Evolutionary conservation across 768 basidiomycete genomes (phyloP), one percentile per base, ranked within the genome.

Genomic region (Rhizopogon rudus): DNA sequence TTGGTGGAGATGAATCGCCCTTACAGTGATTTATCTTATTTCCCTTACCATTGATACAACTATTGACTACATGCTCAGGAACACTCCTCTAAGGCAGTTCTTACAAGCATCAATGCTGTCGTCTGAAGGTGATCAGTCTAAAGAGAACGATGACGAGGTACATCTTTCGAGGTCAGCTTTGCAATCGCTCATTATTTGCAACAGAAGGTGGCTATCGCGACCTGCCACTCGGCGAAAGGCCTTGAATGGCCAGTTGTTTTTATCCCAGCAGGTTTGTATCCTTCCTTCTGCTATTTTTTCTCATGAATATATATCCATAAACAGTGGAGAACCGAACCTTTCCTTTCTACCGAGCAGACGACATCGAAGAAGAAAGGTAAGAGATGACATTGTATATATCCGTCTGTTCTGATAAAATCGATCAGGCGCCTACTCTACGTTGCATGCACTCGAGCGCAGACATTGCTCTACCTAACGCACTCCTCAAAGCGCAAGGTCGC

Each of bases 221-320:
- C 93, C 0, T 91, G 92, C 53, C 93, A 96, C 71, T 82, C 91
- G 35, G 91, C 92, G 0, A 96, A 96, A 67, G 92, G 93, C 0
- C 73, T 94, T 7, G 93, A 96, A 68, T 96, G 92, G 91, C 91
- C 93, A 1, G 87, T 93, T 1, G 91, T 94, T 0, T 85, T 94
- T 58, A 74, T 91, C 17, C 87, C 88, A 22, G 81, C 86, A 13
- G 83, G 86, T 86, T 63, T 57, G 66, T 52, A 16, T 7, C 39
- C 14, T 61, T 37, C 42, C 25, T 44, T 16, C 50, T 53, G 13
- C 41, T 53, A 14, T 49, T 20, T 54, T 3, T 14, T 28, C 20
- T 2, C n/a, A 13, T 8, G 5, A n/a, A 25, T 5, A 22, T 22
- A 22, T n/a, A 35, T 43, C 0, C 40, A 22, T 50, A 12, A 31